Evolutionary conservation across 2,329 filamentous ascomycete genomes (phyloP).

Genomic region (Cercospora zeae-maydis): DNA sequence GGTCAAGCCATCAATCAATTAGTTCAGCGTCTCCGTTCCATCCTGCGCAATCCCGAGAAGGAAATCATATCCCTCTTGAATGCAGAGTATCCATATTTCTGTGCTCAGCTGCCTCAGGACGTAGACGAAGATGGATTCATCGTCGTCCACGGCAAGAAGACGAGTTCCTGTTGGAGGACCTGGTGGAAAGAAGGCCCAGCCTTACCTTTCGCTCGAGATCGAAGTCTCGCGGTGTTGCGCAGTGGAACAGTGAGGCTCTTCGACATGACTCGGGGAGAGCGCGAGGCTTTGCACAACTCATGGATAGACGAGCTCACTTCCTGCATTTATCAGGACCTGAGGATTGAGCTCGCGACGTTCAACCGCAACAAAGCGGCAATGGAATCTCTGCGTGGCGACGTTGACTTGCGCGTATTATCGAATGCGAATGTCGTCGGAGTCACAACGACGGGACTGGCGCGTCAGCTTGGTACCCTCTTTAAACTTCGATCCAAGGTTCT

Average conservation of each 20-base stretch:
- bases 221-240: neutral
- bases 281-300: constrained; percentile 6
- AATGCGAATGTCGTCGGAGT: constrained; percentile 55
- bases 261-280: constrained; percentile 12
- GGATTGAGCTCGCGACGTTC: constrained; percentile 10
- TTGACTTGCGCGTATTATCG: constrained; percentile 39
- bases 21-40: constrained; percentile 10
- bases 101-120: constrained; percentile 24
- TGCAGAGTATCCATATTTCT: constrained; percentile 18
- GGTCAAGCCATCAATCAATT: constrained; percentile 21
- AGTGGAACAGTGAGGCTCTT: neutral
- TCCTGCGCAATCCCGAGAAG: neutral
- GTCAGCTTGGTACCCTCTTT: constrained; percentile 51
- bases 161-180: neutral
- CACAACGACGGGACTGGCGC: constrained; percentile 58
- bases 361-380: constrained; percentile 1
- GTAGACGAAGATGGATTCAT: constrained; percentile 29
- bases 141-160: constrained; percentile 34
- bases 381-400: constrained; percentile 31
- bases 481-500: constrained; percentile 43
- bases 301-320: constrained; percentile 11
- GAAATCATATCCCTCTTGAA: constrained; percentile 9
- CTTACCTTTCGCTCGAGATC: neutral
- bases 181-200: neutral
- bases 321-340: constrained; percentile 14